These are phyloP conservation scores for Excoecaria agallocha DNA, from an alignment of 345 rosid species.

Conservation along the genomic window DNA sequence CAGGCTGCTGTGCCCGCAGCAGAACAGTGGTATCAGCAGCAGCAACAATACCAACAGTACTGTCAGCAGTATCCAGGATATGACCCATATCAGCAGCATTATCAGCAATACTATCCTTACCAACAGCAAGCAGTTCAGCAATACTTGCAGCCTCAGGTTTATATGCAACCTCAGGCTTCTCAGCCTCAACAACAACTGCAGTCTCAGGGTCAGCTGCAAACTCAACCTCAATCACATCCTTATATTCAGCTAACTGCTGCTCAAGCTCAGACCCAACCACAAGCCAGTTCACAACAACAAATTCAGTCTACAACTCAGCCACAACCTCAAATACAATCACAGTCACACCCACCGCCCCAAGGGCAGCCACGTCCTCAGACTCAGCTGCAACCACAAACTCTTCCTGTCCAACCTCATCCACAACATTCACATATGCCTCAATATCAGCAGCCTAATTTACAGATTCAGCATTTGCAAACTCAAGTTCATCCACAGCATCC, in stretches of 20 bases:
- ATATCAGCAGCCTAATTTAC: conserved; percentile 42
- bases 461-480: conserved; percentile 33
- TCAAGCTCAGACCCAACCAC: conserved; percentile 42
- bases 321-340: conserved; percentile 29
- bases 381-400: conserved; percentile 27
- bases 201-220: conserved; percentile 25
- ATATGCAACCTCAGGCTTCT: conserved; percentile 31
- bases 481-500: conserved; percentile 26
- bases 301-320: conserved; percentile 24
- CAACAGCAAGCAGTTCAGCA: conserved; percentile 48
- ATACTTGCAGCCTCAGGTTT: conserved; percentile 36
- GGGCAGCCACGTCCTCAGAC: conserved; percentile 30
- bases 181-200: conserved; percentile 28
- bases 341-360: conserved; percentile 20
- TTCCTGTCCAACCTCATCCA: conserved; percentile 26
- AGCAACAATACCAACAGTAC: conserved; percentile 58
- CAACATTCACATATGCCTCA: conserved; percentile 36
- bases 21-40: conserved; percentile 70
- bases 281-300: conserved; percentile 37
- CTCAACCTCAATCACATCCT: conserved; percentile 33
- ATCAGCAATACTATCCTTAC: conserved; percentile 57
- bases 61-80: conserved; percentile 66
- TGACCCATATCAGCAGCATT: conserved; percentile 50
- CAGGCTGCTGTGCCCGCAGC: conserved; percentile 45
- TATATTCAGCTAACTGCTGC: conserved; percentile 29